Evolutionary conservation across 108 stramenopile species (phyloP).

Genomic region (Cyclotella baltica): DNA sequence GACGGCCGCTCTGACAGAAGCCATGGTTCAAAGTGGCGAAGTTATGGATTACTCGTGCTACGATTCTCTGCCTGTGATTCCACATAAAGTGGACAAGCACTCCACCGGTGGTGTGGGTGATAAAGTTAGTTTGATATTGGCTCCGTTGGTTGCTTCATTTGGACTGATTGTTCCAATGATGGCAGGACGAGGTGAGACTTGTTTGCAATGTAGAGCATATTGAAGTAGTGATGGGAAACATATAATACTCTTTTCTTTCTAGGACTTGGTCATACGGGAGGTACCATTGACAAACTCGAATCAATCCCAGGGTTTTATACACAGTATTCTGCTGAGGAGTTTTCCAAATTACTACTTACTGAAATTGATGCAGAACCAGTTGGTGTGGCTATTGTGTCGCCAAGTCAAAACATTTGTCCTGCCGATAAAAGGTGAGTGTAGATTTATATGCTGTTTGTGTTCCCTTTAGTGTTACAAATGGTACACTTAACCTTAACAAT

Average conservation of each 20-base stretch:
- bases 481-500: background rate
- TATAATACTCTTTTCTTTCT: no score
- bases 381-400: constrained; percentile 63
- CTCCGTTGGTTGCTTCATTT: constrained; percentile 76
- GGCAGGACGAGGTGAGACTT: constrained; percentile 85
- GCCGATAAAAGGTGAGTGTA: constrained; percentile 63
- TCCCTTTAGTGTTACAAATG: background rate
- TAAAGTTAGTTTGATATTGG: constrained; percentile 78
- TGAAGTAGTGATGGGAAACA: no score
- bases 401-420: constrained; percentile 65
- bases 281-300: constrained; percentile 90
- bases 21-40: constrained; percentile 77
- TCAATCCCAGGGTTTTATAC: constrained; percentile 74
- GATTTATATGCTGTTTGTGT: no score
- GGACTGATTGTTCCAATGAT: constrained; percentile 84
- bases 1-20: constrained; percentile 71
- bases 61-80: background rate
- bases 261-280: constrained; percentile 89
- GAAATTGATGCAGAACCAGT: constrained; percentile 3
- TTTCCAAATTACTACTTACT: constrained; percentile 55
- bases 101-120: constrained; percentile 88
- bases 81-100: constrained; percentile 79
- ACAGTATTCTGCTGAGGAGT: constrained; percentile 52
- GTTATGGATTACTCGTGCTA: constrained; percentile 60
- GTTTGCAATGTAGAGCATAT: no score